Base-by-base conservation (phyloP, 441 rosid species). In the Arabidopsis lyrata region DNA sequence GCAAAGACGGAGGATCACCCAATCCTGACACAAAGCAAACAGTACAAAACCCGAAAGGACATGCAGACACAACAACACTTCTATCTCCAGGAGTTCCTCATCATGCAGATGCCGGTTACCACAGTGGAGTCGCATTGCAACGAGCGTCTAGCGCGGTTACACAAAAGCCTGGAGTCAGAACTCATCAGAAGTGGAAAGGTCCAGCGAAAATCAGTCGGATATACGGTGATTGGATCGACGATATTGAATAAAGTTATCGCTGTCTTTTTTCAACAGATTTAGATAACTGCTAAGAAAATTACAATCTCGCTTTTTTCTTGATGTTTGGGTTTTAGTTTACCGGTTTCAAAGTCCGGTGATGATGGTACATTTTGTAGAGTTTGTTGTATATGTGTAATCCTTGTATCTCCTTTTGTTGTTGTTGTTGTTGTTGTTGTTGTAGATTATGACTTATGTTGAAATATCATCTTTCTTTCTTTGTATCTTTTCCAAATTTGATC, bases 171-270 rank as follows among this genome's bases (percentile, higher is more conserved):
- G 95, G 96, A 36, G 91, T 89, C 54, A 90, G 92, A 79, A 60
- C 88, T 56, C 86, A 73, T 72, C 85, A 85, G 68, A 95, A 92
- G 74, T 95, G 99, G 99, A 95, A 90, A 76, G 99, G 99, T 61
- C 99, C 99, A 0, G 89, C 88, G 68, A 92, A 88, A 85, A 92
- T 90, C 80, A 95, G 96, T 80, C 78, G 95, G 83, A 87, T 95
- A 75, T 95, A 95, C 34, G 98, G 99, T 48, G 99, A 95, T 80
- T 95, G 99, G 99, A 90, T 95, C 24, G 99, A 95, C 48, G 98
- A 95, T 27, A 32, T 85, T 6, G 92, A 89, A 82, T 89, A 66
- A 77, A 44, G 52, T 52, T 39, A 63, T 29, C 32, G 0, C 39
- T 44, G 4, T 48, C 38, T 72, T 34, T 13, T 8, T 35, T 42